Evolutionary conservation across 768 basidiomycete species (phyloP), one percentile per base, ranked within the genome.

Genomic region (Boletus tylopilopsis): DNA sequence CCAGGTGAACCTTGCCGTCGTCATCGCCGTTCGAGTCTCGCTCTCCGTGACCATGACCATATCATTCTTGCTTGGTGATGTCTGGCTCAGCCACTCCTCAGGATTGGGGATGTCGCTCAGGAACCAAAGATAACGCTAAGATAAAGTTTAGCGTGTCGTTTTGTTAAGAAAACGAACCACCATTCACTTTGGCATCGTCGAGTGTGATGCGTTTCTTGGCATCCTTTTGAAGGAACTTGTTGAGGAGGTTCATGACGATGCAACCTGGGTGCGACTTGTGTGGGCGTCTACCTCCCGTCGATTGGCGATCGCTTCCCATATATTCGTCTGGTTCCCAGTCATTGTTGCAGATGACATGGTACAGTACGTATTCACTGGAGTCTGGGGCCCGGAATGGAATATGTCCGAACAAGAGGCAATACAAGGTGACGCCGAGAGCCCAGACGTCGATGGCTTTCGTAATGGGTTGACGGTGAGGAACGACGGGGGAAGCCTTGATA

Each of bases 371-470:
- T 68, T 94, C 90, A 37, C 74, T 79, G 13, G 68, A 69, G 42
- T 65, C 70, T n/a, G 71, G 66, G 1, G 78, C 78, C 25, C 73
- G 71, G 68, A 94, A 98, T 2, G 95, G 95, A 2, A 87, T 81
- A 48, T 72, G 74, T 10, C 93, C 96, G 56, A 95, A 97, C 2
- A 98, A 77, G 39, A 98, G 79, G 64, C 94, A 95, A 69, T 92
- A 98, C 5, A 97, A 74, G 2, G 96, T 99, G 25, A 97, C 88
- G 21, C 96, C 96, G 3, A 99, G 78, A 0, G 96, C 95, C 96
- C 96, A 99, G 29, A 99, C 81, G 62, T 99, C 96, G 64, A 98
- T 95, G 4, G 92, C 85, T 66, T 94, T 92, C 34, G 92, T 92
- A 44, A 96, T 87, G 4, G 79, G 76, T 6, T 77, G 81, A 50